phyloP scores from a whole-genome alignment of 108 stramenopile species.

The Stephanodiscus triporus region DNA sequence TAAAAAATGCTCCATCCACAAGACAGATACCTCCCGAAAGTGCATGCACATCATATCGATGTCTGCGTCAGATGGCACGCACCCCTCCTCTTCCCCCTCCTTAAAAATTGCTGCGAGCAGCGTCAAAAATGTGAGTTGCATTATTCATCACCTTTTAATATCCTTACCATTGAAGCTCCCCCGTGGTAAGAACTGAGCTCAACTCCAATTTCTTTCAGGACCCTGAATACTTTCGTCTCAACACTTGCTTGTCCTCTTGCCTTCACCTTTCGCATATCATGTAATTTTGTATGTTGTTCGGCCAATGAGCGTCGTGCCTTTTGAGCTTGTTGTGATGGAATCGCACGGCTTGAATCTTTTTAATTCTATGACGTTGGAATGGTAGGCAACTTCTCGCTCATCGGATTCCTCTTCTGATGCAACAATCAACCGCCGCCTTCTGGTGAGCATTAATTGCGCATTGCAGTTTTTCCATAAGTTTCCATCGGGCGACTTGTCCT shows the following conservation, averaged over 20 bases:
- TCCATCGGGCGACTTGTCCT: background rate
- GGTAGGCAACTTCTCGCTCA: background rate
- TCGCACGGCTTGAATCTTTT: background rate
- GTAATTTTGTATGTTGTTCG: background rate
- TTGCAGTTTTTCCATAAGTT: background rate
- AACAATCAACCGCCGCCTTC: background rate
- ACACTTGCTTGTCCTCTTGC: background rate
- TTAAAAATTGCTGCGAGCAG: constrained; percentile 23
- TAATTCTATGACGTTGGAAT: background rate
- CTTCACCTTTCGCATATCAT: background rate
- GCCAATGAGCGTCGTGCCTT: background rate
- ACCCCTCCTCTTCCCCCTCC: constrained; percentile 6
- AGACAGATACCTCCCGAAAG: constrained; percentile 2
- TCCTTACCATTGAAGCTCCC: constrained; percentile 16
- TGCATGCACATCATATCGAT: constrained; percentile 14
- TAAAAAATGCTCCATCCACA: constrained; percentile 33
- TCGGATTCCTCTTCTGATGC: background rate
- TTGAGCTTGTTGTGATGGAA: background rate
- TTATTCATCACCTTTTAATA: constrained; percentile 16
- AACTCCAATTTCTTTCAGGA: constrained; percentile 7
- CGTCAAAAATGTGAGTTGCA: constrained; percentile 2
- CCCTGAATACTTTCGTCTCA: constrained; percentile 14
- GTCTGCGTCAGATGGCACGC: background rate
- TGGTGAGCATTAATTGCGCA: too few relatives aligned
- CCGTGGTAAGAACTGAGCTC: constrained; percentile 17